These are phyloP conservation scores for Orbilia javanica DNA, from an alignment of 2,329 filamentous ascomycete genomes.

Conservation along the genomic window DNA sequence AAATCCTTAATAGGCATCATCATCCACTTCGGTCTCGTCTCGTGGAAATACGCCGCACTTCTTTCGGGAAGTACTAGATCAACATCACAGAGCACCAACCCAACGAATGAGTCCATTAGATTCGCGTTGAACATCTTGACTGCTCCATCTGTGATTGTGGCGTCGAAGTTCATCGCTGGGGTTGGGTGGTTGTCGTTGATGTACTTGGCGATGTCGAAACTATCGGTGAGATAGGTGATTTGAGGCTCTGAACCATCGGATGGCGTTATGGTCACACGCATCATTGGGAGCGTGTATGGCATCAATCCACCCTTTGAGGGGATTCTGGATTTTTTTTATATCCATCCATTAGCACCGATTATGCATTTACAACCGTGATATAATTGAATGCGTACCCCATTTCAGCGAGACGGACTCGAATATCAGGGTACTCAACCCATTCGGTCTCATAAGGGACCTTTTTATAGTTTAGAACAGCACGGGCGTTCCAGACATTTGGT, in stretches of 20 bases:
- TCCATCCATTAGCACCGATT: background rate
- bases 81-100: conserved; percentile 64
- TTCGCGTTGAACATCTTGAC: conserved; percentile 13
- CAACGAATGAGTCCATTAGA: conserved; percentile 47
- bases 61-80: conserved; percentile 69
- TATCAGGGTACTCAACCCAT: conserved; percentile 71
- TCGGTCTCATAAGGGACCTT: conserved; percentile 67
- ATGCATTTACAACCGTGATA: background rate
- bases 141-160: conserved; percentile 66
- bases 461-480: conserved; percentile 70
- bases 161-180: conserved; percentile 62
- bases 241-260: conserved; percentile 66
- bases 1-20: conserved; percentile 69
- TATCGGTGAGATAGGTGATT: conserved; percentile 66
- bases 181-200: conserved; percentile 70
- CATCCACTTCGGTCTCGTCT: conserved; percentile 67
- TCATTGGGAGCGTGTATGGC: conserved; percentile 73
- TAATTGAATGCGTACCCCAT: conserved; percentile 28
- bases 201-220: conserved; percentile 75
- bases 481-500: conserved; percentile 71
- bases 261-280: conserved; percentile 67
- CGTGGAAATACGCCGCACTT: conserved; percentile 71
- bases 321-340: conserved; percentile 68
- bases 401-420: conserved; percentile 67
- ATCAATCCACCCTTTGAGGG: conserved; percentile 68